These are phyloP conservation scores for Ammopiptanthus mongolicus DNA, from an alignment of 306 rosid genomes.

Conservation along the genomic window DNA sequence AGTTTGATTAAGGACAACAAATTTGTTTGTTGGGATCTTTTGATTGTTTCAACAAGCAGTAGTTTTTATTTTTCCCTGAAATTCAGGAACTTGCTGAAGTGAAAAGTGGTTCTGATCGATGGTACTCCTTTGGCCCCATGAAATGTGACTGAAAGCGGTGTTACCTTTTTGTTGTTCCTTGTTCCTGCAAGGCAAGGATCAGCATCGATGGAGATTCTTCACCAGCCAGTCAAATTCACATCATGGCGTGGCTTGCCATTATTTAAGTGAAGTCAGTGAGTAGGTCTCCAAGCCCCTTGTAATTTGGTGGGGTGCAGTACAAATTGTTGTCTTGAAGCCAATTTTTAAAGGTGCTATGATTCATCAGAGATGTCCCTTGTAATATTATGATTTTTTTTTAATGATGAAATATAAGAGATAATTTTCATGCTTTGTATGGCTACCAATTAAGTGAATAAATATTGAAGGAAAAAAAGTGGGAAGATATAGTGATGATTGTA, in stretches of 20 bases:
- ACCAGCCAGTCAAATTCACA: background rate
- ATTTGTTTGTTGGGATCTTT: background rate
- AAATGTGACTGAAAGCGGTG: background rate
- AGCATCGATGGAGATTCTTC: background rate
- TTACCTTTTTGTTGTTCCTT: background rate
- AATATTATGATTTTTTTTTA: no score
- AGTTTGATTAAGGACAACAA: background rate
- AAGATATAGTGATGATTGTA: no score
- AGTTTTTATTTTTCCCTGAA: background rate
- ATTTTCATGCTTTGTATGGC: background rate
- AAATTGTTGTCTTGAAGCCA: background rate
- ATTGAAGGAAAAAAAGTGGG: no score
- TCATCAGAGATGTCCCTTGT: background rate
- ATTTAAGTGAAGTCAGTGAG: background rate
- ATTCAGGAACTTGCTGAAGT: no score
- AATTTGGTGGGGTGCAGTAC: background rate
- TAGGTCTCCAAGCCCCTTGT: background rate
- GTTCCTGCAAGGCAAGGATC: background rate
- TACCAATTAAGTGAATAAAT: background rate
- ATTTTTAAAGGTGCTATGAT: background rate
- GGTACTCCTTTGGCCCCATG: background rate
- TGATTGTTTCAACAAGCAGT: background rate
- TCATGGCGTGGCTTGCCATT: background rate
- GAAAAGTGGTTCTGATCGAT: no score
- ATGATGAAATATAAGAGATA: background rate